phyloP scores from a whole-genome alignment of 768 basidiomycete species.

The Kwoniella botswanensis region DNA sequence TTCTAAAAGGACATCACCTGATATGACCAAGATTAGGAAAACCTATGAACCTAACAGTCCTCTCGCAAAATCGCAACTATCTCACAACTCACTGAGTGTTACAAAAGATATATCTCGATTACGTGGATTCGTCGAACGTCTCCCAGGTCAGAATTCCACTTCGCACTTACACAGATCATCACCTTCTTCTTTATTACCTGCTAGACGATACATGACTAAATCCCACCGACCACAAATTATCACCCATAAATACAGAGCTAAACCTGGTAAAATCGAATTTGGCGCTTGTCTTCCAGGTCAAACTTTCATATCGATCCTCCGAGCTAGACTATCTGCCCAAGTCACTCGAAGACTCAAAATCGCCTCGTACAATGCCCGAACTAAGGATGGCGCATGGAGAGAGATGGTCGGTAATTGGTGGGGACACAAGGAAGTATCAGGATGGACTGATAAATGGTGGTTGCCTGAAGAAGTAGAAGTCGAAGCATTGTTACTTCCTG shows the following conservation, averaged over 20 bases:
- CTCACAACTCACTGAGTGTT: neutral
- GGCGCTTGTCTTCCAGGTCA: constrained; percentile 12
- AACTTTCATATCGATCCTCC: constrained; percentile 16
- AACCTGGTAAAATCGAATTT: constrained; percentile 8
- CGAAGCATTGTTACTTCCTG: constrained; percentile 1
- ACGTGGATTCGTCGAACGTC: constrained; percentile 12
- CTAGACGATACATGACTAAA: constrained; percentile 12
- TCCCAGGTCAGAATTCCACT: constrained; percentile 17
- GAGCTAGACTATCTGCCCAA: neutral
- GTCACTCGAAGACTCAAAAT: constrained; percentile 7
- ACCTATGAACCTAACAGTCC: constrained; percentile 1
- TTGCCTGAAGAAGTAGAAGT: constrained; percentile 29
- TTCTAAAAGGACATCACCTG: neutral
- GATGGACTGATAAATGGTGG: constrained; percentile 26
- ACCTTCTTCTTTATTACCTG: constrained; percentile 21
- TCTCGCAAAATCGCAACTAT: constrained; percentile 8
- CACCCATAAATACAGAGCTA: constrained; percentile 8
- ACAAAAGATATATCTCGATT: neutral
- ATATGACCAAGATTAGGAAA: constrained; percentile 4
- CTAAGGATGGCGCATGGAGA: constrained; percentile 18
- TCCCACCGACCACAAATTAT: constrained; percentile 13
- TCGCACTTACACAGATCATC: constrained; percentile 30
- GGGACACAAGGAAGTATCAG: constrained; percentile 12
- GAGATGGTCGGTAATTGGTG: constrained; percentile 25
- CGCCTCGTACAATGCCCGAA: constrained; percentile 2